Percentiles rank a stretch among this genome's conserved stretches.
Conservation (phyloP, 106 monocot species). For the Acorus gramineus region DNA sequence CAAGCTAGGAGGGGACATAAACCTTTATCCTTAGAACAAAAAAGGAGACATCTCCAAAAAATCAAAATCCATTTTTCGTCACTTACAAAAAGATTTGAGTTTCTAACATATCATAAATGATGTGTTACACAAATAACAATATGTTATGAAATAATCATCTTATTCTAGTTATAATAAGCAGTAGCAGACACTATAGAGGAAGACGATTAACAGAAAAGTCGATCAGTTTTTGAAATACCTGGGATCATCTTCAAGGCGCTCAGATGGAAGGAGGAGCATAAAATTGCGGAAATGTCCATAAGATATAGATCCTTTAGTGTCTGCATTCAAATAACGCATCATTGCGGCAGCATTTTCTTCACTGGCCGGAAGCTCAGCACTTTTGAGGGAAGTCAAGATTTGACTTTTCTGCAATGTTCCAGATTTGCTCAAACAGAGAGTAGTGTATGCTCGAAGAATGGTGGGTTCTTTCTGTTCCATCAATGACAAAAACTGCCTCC, state of each 20-base stretch:
- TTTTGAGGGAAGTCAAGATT: slow-evolving; percentile 76
- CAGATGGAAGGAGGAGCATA: slow-evolving; percentile 94
- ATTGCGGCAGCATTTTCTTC: slow-evolving; percentile 92
- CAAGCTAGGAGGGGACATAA: too few species aligned
- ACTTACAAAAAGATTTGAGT: too few species aligned
- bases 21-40: too few species aligned
- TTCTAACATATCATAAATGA: too few species aligned
- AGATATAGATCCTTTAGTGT: slow-evolving; percentile 70
- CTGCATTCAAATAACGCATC: slow-evolving; percentile 84
- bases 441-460: slow-evolving; percentile 89
- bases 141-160: too few species aligned
- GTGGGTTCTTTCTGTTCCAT: slow-evolving; percentile 98
- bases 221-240: slow-evolving; percentile 24
- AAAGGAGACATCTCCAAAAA: too few species aligned
- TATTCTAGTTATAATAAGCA: too few species aligned
- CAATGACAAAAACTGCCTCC: slow-evolving; percentile 85
- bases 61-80: too few species aligned
- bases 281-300: slow-evolving; percentile 97
- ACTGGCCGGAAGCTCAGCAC: slow-evolving; percentile 91
- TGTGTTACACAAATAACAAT: too few species aligned
- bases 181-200: too few species aligned
- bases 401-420: slow-evolving; percentile 90
- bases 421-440: slow-evolving; percentile 90
- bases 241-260: slow-evolving; percentile 94
- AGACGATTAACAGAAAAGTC: too few species aligned